A percentile compares a stretch with the other conserved stretches of the same genome.
phyloP scores from a whole-genome alignment of 2,329 filamentous ascomycete species.

The Exophiala oligosperma region DNA sequence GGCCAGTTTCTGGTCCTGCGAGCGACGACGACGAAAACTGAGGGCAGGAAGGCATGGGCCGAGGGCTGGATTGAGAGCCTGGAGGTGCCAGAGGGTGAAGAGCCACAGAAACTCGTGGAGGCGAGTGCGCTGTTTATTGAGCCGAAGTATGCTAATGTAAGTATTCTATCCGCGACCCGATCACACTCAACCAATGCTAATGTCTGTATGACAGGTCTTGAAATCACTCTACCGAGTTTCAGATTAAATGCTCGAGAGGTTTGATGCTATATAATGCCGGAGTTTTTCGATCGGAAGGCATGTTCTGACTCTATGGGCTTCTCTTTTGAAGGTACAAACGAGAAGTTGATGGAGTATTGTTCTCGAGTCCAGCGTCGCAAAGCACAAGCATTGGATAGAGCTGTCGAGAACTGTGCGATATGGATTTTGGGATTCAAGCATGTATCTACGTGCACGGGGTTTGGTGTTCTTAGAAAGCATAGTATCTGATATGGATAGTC shows the following conservation, averaged over 20 bases:
- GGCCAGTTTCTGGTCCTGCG: conserved; percentile 74
- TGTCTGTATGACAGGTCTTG: conserved; percentile 22
- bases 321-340: no score
- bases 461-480: no score
- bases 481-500: no score
- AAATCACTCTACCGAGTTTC: conserved; percentile 26
- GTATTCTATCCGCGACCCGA: background rate
- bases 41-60: conserved; percentile 94
- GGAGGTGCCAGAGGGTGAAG: conserved; percentile 59
- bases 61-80: conserved; percentile 83
- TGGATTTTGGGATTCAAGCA: no score
- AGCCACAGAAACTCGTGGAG: conserved; percentile 70
- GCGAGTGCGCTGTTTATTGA: conserved; percentile 86
- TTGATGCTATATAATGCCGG: background rate
- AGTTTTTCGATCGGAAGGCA: background rate
- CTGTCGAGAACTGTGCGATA: no score
- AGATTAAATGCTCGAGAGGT: background rate
- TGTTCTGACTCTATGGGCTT: no score
- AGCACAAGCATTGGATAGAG: no score
- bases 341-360: no score
- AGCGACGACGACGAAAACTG: conserved; percentile 78
- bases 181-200: background rate
- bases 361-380: background rate
- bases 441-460: no score
- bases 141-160: conserved; percentile 75